phyloP scores from a whole-genome alignment of 139 green algal genomes.

The Chlamydomonas applanata region DNA sequence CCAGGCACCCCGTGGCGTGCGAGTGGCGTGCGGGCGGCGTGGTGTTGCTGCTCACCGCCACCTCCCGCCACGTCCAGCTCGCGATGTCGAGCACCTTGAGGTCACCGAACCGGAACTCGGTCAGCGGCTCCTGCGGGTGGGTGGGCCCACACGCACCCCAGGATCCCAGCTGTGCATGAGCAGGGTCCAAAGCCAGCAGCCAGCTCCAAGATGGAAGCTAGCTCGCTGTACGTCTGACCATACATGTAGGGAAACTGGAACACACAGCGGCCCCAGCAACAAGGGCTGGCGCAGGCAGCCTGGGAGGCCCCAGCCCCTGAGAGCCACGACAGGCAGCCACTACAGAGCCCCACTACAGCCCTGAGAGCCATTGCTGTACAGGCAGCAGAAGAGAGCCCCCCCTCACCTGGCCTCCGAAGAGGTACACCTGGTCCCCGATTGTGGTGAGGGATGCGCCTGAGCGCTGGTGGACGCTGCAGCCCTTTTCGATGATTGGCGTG shows the following conservation, averaged over 20 bases:
- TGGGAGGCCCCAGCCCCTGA: too few relatives aligned
- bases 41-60: slow-evolving; percentile 30
- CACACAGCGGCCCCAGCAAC: too few relatives aligned
- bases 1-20: slow-evolving; percentile 43
- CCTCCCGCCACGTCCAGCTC: slow-evolving; percentile 43
- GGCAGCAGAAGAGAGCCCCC: not conserved
- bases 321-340: too few relatives aligned
- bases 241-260: too few relatives aligned
- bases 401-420: slow-evolving; percentile 65
- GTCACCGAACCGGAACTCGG: slow-evolving; percentile 50
- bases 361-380: not conserved
- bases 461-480: slow-evolving; percentile 15
- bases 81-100: slow-evolving; percentile 47
- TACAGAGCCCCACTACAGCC: not conserved
- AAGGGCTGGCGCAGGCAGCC: too few relatives aligned
- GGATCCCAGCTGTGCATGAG: not conserved
- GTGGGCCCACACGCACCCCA: too few relatives aligned
- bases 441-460: slow-evolving; percentile 53
- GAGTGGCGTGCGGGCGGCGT: slow-evolving; percentile 54
- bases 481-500: not conserved
- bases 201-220: too few relatives aligned
- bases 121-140: slow-evolving; percentile 42
- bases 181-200: not conserved
- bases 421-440: slow-evolving; percentile 41
- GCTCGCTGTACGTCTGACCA: too few relatives aligned